Percentiles rank a stretch among this genome's conserved stretches.
phyloP scores from a whole-genome alignment of 2,329 filamentous ascomycete genomes.

The Trichocomaceae sp. region DNA sequence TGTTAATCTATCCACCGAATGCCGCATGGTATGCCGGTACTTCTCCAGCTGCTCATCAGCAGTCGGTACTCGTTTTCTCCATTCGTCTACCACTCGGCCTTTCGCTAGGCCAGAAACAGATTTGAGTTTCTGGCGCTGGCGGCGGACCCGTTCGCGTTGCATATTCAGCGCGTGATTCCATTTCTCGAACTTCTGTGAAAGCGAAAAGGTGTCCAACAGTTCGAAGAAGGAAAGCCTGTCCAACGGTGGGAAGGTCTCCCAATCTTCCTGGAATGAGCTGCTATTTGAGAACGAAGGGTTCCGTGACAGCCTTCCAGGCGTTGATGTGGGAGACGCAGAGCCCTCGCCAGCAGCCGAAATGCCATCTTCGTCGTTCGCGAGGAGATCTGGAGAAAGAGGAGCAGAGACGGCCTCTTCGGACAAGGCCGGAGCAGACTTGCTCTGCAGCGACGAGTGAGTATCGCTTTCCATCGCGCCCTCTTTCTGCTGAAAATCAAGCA shows the following conservation, averaged over 20 bases:
- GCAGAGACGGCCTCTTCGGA: conserved; percentile 22
- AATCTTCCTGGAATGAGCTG: conserved; percentile 81
- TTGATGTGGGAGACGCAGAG: conserved; percentile 24
- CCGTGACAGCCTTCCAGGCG: conserved; percentile 54
- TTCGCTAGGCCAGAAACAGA: conserved; percentile 70
- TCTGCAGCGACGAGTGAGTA: conserved; percentile 17
- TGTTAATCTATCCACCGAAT: conserved; percentile 79
- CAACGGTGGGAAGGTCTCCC: conserved; percentile 77
- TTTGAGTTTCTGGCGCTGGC: conserved; percentile 73
- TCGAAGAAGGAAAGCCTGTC: conserved; percentile 90
- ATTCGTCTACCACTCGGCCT: conserved; percentile 86
- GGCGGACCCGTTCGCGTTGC: conserved; percentile 77
- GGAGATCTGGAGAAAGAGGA: conserved; percentile 21
- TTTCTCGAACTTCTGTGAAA: conserved; percentile 85
- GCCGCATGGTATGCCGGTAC: conserved; percentile 80
- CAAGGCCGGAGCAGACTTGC: conserved; percentile 20
- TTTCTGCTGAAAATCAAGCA: conserved; percentile 34
- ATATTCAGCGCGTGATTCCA: conserved; percentile 74
- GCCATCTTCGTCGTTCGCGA: conserved; percentile 23
- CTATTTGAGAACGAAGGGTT: conserved; percentile 76
- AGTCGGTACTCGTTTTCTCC: conserved; percentile 75
- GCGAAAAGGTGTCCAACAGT: conserved; percentile 82
- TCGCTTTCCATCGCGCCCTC: conserved; percentile 26
- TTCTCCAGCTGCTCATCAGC: conserved; percentile 89
- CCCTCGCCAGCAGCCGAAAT: conserved; percentile 21